A percentile compares a stretch with the other conserved stretches of the same genome.
Conservation (phyloP, 2,329 filamentous ascomycete species). For the Cladobotryum protrusum region DNA sequence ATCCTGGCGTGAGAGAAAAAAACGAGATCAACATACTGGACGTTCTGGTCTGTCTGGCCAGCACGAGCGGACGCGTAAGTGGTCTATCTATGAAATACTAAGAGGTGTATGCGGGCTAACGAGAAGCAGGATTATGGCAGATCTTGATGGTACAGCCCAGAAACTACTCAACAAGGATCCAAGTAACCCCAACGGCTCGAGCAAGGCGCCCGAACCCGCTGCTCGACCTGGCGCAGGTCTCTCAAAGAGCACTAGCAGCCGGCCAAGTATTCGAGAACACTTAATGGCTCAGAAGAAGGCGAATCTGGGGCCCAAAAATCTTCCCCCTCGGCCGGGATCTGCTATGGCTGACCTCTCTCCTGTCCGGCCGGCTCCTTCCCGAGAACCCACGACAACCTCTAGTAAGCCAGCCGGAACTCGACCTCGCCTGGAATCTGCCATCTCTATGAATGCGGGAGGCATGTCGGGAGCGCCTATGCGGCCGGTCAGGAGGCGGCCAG, state of each 20-base stretch:
- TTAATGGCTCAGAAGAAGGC: constrained; percentile 78
- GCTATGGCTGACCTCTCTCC: constrained; percentile 59
- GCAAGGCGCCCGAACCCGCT: constrained; percentile 42
- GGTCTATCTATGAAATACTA: not conserved
- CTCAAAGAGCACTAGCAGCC: constrained; percentile 59
- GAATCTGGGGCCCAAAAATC: constrained; percentile 39
- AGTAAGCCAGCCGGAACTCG: constrained; percentile 32
- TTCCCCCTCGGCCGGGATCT: constrained; percentile 54
- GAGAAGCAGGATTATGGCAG: constrained; percentile 61
- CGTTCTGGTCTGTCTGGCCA: constrained; percentile 71
- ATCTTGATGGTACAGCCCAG: constrained; percentile 71
- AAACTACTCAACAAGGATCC: constrained; percentile 76
- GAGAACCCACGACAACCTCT: constrained; percentile 15
- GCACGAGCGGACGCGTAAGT: constrained; percentile 66
- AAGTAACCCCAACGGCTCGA: constrained; percentile 68
- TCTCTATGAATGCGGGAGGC: constrained; percentile 45
- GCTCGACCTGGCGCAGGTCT: constrained; percentile 53
- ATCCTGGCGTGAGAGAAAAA: constrained; percentile 84
- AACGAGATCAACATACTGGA: constrained; percentile 83
- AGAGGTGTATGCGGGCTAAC: not conserved
- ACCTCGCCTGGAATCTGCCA: constrained; percentile 37
- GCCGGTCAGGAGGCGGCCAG: constrained; percentile 51
- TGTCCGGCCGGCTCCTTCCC: constrained; percentile 33
- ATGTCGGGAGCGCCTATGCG: constrained; percentile 60
- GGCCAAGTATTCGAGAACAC: constrained; percentile 69